Evolutionary conservation across 2,329 filamentous ascomycete species (phyloP).

Genomic region (Monilinia fructigena): DNA sequence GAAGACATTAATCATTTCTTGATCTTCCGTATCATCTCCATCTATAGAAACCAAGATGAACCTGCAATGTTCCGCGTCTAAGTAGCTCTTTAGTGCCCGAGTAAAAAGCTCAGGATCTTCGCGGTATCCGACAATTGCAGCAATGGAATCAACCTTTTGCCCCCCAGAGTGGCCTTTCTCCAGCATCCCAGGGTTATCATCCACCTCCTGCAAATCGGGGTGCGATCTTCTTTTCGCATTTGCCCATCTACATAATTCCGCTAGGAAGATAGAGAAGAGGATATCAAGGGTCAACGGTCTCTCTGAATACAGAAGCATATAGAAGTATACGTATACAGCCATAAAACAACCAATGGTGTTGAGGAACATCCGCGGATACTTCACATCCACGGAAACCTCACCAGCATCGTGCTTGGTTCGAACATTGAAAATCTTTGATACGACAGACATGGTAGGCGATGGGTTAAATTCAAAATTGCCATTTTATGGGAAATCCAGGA

Average conservation of each 20-base stretch:
- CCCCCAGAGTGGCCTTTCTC: neutral
- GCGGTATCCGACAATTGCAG: neutral
- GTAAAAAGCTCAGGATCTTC: neutral
- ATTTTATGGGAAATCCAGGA: neutral
- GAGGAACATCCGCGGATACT: neutral
- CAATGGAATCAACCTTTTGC: neutral
- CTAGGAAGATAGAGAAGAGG: neutral
- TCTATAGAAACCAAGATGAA: neutral
- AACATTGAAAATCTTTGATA: neutral
- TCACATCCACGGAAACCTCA: neutral
- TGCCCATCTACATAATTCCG: neutral
- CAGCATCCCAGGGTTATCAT: neutral
- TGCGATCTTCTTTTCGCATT: neutral
- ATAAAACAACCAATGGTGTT: neutral
- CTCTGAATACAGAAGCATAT: neutral
- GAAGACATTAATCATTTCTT: conserved; percentile 1
- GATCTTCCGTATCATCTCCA: neutral
- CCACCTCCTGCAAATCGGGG: neutral
- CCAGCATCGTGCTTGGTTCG: neutral
- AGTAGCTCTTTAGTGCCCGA: neutral
- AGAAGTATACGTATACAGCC: neutral
- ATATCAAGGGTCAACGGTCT: neutral
- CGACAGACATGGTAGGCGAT: neutral
- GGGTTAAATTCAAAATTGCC: neutral
- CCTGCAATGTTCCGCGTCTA: neutral